Percentiles rank a stretch among this genome's conserved stretches.
These are phyloP conservation scores for Lachnellula suecica DNA, from an alignment of 2,329 filamentous ascomycete species.

Conservation along the genomic window DNA sequence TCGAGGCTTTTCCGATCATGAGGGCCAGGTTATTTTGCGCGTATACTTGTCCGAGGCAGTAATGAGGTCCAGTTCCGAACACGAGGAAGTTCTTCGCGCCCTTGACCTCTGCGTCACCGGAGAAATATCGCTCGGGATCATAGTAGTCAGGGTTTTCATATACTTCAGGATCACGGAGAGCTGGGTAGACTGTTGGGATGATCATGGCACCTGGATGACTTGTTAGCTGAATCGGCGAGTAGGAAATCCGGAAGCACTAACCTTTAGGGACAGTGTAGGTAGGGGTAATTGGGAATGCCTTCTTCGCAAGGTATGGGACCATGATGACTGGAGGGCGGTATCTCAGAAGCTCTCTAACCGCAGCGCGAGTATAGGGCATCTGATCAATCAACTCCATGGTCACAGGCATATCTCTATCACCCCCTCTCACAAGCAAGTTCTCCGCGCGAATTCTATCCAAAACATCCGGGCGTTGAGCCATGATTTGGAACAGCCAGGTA, in stretches of 20 bases:
- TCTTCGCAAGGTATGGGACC: slow-evolving; percentile 94
- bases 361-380: slow-evolving; percentile 85
- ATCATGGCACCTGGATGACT: slow-evolving; percentile 73
- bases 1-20: slow-evolving; percentile 85
- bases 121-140: slow-evolving; percentile 89
- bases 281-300: slow-evolving; percentile 86
- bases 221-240: slow-evolving; percentile 14
- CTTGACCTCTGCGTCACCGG: slow-evolving; percentile 77
- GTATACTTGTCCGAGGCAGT: slow-evolving; percentile 93
- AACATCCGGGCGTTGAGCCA: slow-evolving; percentile 90
- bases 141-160: slow-evolving; percentile 88
- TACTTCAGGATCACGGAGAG: slow-evolving; percentile 87
- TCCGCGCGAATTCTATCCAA: slow-evolving; percentile 90
- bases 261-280: slow-evolving; percentile 91
- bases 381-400: slow-evolving; percentile 86
- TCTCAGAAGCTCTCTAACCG: slow-evolving; percentile 86
- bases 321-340: slow-evolving; percentile 96
- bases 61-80: slow-evolving; percentile 93
- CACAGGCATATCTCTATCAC: slow-evolving; percentile 68
- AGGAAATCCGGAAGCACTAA: slow-evolving; percentile 33
- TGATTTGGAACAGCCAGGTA: slow-evolving; percentile 94
- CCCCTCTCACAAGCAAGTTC: slow-evolving; percentile 75
- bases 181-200: slow-evolving; percentile 85
- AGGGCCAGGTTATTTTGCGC: slow-evolving; percentile 85
- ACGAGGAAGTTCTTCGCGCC: slow-evolving; percentile 93